Percentiles rank a stretch among this genome's conserved stretches.
Evolutionary conservation across 2,329 filamentous ascomycete genomes (phyloP).

Genomic region (Grosmannia huntii): DNA sequence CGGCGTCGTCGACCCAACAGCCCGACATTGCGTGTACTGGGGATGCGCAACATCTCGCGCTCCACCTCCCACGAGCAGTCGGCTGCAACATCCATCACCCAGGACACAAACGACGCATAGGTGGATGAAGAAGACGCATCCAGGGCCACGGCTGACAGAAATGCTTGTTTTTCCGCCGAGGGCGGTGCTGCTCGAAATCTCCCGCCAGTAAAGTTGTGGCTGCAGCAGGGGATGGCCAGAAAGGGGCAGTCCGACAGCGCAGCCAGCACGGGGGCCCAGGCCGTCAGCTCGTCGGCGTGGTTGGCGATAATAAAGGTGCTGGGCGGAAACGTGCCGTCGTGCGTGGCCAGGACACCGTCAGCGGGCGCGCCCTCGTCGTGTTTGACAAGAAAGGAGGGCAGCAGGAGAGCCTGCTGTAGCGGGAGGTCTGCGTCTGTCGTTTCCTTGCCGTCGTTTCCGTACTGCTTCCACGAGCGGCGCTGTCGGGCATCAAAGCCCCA

Average conservation of each 20-base stretch:
- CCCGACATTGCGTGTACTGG: conserved; percentile 77
- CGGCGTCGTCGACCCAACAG: conserved; percentile 45
- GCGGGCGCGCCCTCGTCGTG: neutral
- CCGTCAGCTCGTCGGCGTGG: conserved; percentile 89
- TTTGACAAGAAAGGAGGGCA: conserved; percentile 2
- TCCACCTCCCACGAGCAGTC: conserved; percentile 67
- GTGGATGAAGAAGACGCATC: conserved; percentile 46
- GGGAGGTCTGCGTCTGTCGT: conserved; percentile 3
- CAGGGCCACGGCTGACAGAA: conserved; percentile 32
- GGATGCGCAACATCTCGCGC: conserved; percentile 78
- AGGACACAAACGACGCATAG: conserved; percentile 73
- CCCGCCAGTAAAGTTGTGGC: conserved; percentile 68
- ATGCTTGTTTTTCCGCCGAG: conserved; percentile 23
- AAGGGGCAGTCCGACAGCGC: conserved; percentile 66
- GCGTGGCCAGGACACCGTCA: conserved; percentile 18
- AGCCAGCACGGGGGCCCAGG: conserved; percentile 88
- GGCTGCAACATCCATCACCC: conserved; percentile 55
- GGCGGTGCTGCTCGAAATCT: conserved; percentile 55
- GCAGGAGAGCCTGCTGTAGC: conserved; percentile 30
- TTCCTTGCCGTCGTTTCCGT: conserved; percentile 27
- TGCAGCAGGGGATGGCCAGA: conserved; percentile 91
- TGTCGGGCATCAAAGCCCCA: conserved; percentile 87
- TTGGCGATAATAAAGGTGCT: conserved; percentile 93
- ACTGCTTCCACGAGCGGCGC: conserved; percentile 74
- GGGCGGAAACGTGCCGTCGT: conserved; percentile 53